Evolutionary conservation across 192 early-diverging fungal genomes (phyloP).

Genomic region (Coemansia sp.): DNA sequence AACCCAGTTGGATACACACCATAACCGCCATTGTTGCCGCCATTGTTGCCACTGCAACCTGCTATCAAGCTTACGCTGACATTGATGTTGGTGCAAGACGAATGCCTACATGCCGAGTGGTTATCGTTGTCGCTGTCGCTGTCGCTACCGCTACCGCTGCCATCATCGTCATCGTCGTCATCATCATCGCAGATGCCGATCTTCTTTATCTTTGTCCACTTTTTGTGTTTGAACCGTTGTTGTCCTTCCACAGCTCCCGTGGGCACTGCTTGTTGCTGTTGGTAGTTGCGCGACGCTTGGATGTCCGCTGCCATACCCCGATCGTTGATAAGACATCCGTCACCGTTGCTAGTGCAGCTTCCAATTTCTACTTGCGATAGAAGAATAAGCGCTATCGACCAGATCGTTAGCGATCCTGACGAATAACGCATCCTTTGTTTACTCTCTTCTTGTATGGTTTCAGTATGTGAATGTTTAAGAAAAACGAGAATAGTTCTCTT

Average conservation of each 20-base stretch:
- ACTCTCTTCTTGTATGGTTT: no score
- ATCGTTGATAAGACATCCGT: neutral
- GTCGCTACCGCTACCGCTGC: conserved; percentile 15
- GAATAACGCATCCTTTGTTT: neutral
- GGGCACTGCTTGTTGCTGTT: neutral
- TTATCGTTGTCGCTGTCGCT: conserved; percentile 21
- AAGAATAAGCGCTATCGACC: conserved; percentile 13
- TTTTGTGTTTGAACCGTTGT: neutral
- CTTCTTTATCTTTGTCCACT: no score
- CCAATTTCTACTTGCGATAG: neutral
- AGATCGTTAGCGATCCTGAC: conserved; percentile 10
- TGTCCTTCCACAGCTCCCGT: neutral
- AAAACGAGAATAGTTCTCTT: no score
- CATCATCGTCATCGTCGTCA: neutral
- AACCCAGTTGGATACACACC: no score
- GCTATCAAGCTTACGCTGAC: neutral
- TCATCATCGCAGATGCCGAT: no score
- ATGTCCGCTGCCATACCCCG: neutral
- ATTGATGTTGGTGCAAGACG: neutral
- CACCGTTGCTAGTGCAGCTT: neutral
- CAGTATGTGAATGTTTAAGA: no score
- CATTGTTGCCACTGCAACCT: no score
- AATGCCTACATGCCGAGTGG: neutral
- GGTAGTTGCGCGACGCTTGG: conserved; percentile 3
- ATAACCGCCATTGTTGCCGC: no score